phyloP scores from a whole-genome alignment of 805 yeast genomes.

The Naumovozyma castellii region DNA sequence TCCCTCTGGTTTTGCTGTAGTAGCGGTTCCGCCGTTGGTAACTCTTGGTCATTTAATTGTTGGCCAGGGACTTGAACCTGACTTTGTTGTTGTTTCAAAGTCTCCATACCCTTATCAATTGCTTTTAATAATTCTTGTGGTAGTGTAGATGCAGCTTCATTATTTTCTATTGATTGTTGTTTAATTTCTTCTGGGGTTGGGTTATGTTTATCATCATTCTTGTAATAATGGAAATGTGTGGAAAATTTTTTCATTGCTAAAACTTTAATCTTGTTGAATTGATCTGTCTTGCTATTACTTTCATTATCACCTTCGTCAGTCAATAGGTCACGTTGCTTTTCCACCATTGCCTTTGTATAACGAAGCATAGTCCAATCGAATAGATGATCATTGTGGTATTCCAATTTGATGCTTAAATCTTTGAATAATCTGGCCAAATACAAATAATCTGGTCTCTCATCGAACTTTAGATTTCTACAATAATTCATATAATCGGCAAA shows the following conservation, averaged over 20 bases:
- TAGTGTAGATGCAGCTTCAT: slow-evolving; percentile 19
- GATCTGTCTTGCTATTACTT: slow-evolving; percentile 20
- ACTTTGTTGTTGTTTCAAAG: slow-evolving; percentile 19
- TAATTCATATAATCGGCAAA: slow-evolving; percentile 84
- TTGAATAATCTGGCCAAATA: slow-evolving; percentile 84
- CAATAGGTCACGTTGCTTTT: slow-evolving; percentile 19
- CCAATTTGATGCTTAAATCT: slow-evolving; percentile 82
- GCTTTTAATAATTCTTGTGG: slow-evolving; percentile 25
- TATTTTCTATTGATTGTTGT: slow-evolving; percentile 23
- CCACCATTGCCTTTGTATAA: slow-evolving; percentile 31
- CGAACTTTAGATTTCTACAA: slow-evolving; percentile 85
- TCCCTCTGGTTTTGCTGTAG: slow-evolving; percentile 13
- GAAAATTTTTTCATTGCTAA: slow-evolving; percentile 30
- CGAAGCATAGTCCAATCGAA: slow-evolving; percentile 87
- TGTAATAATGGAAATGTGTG: slow-evolving; percentile 31
- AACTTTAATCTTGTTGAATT: slow-evolving; percentile 28
- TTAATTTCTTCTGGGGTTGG: slow-evolving; percentile 30
- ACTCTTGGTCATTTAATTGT: slow-evolving; percentile 7
- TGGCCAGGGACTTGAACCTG: slow-evolving; percentile 1
- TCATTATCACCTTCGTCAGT: slow-evolving; percentile 1
- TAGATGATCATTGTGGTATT: slow-evolving; percentile 86
- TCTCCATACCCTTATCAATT: slow-evolving; percentile 27
- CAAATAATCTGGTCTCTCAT: slow-evolving; percentile 92
- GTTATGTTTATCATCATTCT: slow-evolving; percentile 23
- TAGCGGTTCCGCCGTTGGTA: slow-evolving; percentile 10